Evolutionary conservation across 2,329 filamentous ascomycete genomes (phyloP), one percentile per base, ranked within the genome.

Genomic region (Calonectria hongkongensis): DNA sequence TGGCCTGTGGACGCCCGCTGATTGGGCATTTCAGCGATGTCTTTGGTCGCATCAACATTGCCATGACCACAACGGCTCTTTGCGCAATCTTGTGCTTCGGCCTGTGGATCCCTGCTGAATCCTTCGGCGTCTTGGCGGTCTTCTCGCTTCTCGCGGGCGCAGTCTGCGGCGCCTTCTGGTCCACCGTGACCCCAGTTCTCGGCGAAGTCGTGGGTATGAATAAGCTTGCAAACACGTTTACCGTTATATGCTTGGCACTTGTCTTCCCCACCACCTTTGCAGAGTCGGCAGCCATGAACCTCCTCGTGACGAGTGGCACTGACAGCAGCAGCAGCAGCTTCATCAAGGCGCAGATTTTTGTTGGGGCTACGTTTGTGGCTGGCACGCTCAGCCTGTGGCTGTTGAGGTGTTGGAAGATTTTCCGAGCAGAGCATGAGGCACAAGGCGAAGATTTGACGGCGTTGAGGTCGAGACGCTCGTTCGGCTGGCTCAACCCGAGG

Each of bases 121-220:
- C 67, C 3, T 71, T 70, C 7, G 51, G 54, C 0, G 10, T 27
- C 18, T 27, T 71, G 39, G 56, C 27, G 3, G 48, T 45, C 5
- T 73, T 71, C 27, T 67, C 67, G 1, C 47, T 73, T 13, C 48
- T 73, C 4, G 67, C 50, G 15, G 71, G 71, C 1, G 48, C 64
- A 9, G 30, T 73, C 18, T 71, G 63, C 21, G 68, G 71, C 3
- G 68, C 67, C 18, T 70, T 73, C 21, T 73, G 71, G 71, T 66
- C 69, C 7, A 89, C 89, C 12, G 87, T 90, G 16, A 89, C 87
- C 0, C 91, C 91, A 0, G 88, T 93, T 1, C 86, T 88, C 7
- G 89, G 88, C 0, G 92, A 93, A 78, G 87, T 93, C 3, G 88
- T 93, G 33, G 91, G 92, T 0, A 79, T 94, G 16, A 85, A 84